Percentiles rank a stretch among this genome's conserved stretches.
Evolutionary conservation across 2,329 filamentous ascomycete species (phyloP).

Genomic region (Diplodia seriata): DNA sequence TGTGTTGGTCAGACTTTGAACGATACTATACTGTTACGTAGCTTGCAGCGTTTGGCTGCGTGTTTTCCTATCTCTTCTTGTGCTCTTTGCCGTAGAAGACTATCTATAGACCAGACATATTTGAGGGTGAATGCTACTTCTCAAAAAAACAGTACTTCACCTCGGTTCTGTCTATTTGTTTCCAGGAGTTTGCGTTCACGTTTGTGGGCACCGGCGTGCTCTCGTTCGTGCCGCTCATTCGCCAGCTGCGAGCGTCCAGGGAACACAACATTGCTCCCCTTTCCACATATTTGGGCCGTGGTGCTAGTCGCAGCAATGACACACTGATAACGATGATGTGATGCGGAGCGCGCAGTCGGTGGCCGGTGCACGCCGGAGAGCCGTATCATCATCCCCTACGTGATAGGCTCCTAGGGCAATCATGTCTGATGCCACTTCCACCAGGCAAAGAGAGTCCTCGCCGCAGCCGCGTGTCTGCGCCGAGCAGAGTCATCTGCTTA

Average conservation of each 20-base stretch:
- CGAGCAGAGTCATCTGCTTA: slow-evolving; percentile 7
- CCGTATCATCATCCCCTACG: slow-evolving; percentile 4
- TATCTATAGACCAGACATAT: slow-evolving; percentile 16
- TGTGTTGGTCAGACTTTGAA: slow-evolving; percentile 14
- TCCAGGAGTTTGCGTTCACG: not conserved
- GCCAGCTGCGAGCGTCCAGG: not conserved
- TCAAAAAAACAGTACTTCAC: not conserved
- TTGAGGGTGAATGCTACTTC: slow-evolving; percentile 2
- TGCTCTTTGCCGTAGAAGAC: slow-evolving; percentile 1
- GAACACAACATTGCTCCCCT: not conserved
- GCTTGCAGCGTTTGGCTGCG: slow-evolving; percentile 12
- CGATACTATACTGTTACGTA: slow-evolving; percentile 17
- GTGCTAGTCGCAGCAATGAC: slow-evolving; percentile 4
- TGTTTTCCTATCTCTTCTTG: not conserved
- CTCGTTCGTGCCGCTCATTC: not conserved
- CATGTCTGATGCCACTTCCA: not conserved
- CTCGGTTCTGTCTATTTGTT: not conserved
- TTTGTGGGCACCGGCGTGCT: slow-evolving; percentile 1
- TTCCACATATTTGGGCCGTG: not conserved
- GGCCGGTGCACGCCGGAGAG: slow-evolving; percentile 5
- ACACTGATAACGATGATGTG: slow-evolving; percentile 4
- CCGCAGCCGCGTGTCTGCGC: not conserved
- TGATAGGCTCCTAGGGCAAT: slow-evolving; percentile 3
- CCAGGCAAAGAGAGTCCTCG: not conserved
- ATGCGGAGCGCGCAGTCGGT: slow-evolving; percentile 15